Base-by-base conservation (phyloP, 129 eudicot genomes). In the Sambucus nigra region DNA sequence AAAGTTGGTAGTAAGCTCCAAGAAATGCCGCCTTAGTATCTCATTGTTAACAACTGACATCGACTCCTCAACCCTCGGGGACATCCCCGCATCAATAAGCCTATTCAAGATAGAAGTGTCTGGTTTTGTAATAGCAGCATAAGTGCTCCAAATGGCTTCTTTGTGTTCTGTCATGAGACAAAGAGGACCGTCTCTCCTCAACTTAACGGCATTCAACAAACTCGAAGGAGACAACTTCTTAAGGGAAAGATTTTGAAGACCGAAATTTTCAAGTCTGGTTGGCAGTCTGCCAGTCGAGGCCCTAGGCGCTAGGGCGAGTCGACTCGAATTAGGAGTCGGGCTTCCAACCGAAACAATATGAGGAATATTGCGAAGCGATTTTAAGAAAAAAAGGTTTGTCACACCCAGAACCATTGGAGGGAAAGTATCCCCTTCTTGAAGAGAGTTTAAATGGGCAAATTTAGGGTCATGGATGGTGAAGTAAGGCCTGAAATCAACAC, bases 11-110 rank as follows among this genome's bases (percentile, higher is more conserved):
- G 99, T 91, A 25, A 91, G 80, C 71, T 91, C 99, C 91, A 86
- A 77, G 57, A 91, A 91, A 77, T 91, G 99, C 21, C 95, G 84
- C 11, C 99, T 81, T 15, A 91, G 61, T 64, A 91, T 86, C 73
- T 91, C 99, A 55, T 91, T 91, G 55, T 91, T 91, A 57, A 91
- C 99, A 63, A 91, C 94, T 10, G 99, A 91, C 95, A 91, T 91
- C 0, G 99, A 91, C 73, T 91, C 99, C 76, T 91, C 99, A 47
- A 85, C 84, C 69, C 94, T 80, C 25, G 94, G 94, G 35, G 94
- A 91, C 66, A 87, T 53, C 42, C 99, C 99, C 9, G 94, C 99
- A 86, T 91, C 94, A 49, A 91, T 78, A 32, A 91, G 87, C 67
- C 99, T 82, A 63, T 91, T 91, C 73, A 91, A 66, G 57, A 91